These are phyloP conservation scores for Endocalyx cinctus DNA, from an alignment of 2,329 filamentous ascomycete species.

Conservation along the genomic window DNA sequence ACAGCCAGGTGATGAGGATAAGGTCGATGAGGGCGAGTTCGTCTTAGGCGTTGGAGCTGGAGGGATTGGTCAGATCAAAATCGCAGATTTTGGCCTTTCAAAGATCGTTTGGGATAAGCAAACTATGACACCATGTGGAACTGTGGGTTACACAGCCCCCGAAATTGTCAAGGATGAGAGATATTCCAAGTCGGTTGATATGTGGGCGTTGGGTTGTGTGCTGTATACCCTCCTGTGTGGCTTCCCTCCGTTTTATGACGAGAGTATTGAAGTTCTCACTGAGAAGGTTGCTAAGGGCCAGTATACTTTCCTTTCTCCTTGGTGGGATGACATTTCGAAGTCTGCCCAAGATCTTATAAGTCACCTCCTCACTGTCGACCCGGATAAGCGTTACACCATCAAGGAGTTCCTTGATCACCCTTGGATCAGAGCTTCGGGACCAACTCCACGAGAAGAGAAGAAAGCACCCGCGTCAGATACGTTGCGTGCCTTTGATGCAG, in stretches of 20 bases:
- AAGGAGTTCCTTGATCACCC: constrained; percentile 90
- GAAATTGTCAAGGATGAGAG: constrained; percentile 99
- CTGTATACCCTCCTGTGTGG: constrained; percentile 95
- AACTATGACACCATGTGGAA: constrained; percentile 99
- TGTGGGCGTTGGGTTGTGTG: constrained; percentile 98
- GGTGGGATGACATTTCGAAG: constrained; percentile 99
- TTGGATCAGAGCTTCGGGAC: constrained; percentile 72
- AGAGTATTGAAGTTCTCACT: constrained; percentile 93
- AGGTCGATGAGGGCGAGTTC: constrained; percentile 94
- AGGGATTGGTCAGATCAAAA: constrained; percentile 92
- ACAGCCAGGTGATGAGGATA: constrained; percentile 89
- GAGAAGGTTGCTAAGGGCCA: constrained; percentile 97
- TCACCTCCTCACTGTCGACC: constrained; percentile 89
- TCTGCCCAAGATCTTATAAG: constrained; percentile 90
- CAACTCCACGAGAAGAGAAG: constrained; percentile 55
- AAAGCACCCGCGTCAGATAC: constrained; percentile 39
- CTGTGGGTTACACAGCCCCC: constrained; percentile 94
- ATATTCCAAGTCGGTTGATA: constrained; percentile 98
- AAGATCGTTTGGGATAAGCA: constrained; percentile 98
- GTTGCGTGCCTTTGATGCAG: constrained; percentile 54
- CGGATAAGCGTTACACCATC: constrained; percentile 91
- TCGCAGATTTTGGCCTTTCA: constrained; percentile 94
- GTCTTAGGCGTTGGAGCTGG: constrained; percentile 75
- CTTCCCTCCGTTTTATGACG: constrained; percentile 97
- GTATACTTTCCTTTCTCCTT: constrained; percentile 95